A percentile compares a stretch with the other conserved stretches of the same genome.
phyloP scores from a whole-genome alignment of 192 early-diverging fungal species.

The Lunasporangiospora selenospora region DNA sequence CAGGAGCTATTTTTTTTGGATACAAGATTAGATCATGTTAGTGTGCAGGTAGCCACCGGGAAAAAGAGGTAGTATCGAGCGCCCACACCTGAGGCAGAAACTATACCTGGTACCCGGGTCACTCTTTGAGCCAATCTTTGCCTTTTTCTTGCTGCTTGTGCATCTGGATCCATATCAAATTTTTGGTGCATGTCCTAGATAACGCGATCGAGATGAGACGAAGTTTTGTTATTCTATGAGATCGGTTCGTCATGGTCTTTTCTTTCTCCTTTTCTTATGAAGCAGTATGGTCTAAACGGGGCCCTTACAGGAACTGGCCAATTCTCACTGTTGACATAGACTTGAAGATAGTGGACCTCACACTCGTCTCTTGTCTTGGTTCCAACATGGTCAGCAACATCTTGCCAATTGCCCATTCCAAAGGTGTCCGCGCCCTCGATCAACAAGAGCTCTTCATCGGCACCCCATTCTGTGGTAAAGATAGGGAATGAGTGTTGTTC shows the following conservation, averaged over 20 bases:
- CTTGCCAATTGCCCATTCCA: constrained; percentile 98
- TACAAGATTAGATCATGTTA: neutral
- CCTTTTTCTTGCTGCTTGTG: constrained; percentile 46
- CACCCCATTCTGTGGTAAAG: constrained; percentile 91
- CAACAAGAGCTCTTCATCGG: constrained; percentile 94
- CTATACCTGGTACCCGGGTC: constrained; percentile 28
- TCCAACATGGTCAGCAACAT: constrained; percentile 91
- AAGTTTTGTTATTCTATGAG: no score
- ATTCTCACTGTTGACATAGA: constrained; percentile 74
- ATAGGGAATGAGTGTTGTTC: constrained; percentile 89
- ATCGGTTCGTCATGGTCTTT: neutral
- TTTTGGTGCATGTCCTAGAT: constrained; percentile 67
- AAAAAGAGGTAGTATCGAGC: neutral
- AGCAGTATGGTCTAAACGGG: neutral
- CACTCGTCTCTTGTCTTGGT: constrained; percentile 90
- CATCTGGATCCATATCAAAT: constrained; percentile 67
- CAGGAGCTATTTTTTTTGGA: constrained; percentile 13
- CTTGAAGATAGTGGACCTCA: constrained; percentile 87
- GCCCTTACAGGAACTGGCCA: constrained; percentile 86
- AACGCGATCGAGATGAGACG: no score
- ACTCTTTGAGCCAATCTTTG: constrained; percentile 31
- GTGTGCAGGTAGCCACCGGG: no score
- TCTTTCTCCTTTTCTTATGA: neutral
- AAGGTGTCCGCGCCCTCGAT: constrained; percentile 91
- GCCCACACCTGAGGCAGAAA: no score